A percentile compares a stretch with the other conserved stretches of the same genome.
These are phyloP conservation scores for Viola odorata DNA, from an alignment of 345 rosid species.

Conservation along the genomic window DNA sequence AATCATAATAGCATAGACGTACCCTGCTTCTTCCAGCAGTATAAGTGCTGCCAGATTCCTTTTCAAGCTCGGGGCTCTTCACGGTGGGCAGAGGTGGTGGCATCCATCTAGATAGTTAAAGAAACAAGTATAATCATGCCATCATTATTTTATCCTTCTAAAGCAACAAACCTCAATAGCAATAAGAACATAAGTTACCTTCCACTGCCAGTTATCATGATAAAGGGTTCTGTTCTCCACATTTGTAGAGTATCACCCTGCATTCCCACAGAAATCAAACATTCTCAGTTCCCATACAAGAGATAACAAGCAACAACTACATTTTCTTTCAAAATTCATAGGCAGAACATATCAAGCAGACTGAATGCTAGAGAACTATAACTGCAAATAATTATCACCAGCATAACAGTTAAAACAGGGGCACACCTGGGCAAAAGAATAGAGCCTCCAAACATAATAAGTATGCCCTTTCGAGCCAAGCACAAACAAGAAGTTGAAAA, in stretches of 20 bases:
- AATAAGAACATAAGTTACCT: conserved; percentile 42
- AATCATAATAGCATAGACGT: conserved; percentile 16
- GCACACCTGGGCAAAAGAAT: conserved; percentile 91
- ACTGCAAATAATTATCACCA: background rate
- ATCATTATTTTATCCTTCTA: conserved; percentile 2
- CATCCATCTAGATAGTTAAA: conserved; percentile 55
- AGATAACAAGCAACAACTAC: background rate
- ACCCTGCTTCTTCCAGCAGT: conserved; percentile 99
- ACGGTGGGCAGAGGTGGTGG: conserved; percentile 82
- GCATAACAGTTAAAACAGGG: background rate
- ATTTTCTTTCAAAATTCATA: background rate
- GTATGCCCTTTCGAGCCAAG: conserved; percentile 96
- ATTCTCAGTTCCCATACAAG: conserved; percentile 4
- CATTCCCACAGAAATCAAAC: conserved; percentile 2
- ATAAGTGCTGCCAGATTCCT: conserved; percentile 73
- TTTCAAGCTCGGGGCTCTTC: conserved; percentile 80
- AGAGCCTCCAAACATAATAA: conserved; percentile 95
- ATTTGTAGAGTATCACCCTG: conserved; percentile 98
- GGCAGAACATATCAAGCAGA: background rate
- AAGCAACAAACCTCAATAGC: background rate
- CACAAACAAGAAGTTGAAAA: conserved; percentile 88
- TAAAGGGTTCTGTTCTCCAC: conserved; percentile 98
- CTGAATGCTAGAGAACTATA: background rate
- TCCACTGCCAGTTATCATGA: conserved; percentile 99
- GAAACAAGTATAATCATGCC: background rate